A percentile compares a stretch with the other conserved stretches of the same genome.
Evolutionary conservation across 345 rosid genomes (phyloP).

Genomic region (Citrus sinensis): DNA sequence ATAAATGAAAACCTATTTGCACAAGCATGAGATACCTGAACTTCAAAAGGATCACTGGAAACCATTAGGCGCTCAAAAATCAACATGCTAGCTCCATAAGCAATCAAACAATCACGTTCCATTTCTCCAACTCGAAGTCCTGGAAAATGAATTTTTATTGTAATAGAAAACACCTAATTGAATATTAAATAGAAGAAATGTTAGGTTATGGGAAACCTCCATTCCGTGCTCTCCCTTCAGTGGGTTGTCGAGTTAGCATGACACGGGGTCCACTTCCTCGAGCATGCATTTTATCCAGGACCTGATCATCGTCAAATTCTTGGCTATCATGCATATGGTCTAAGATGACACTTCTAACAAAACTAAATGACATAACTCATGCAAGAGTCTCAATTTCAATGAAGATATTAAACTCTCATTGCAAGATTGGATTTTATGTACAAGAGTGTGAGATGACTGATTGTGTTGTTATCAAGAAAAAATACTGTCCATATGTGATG

Average conservation of each 20-base stretch:
- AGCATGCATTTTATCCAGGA: slow-evolving; percentile 45
- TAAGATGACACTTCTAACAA: not conserved
- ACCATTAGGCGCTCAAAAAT: slow-evolving; percentile 83
- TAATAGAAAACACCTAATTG: not conserved
- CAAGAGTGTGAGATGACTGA: not conserved
- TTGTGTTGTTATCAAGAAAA: not conserved
- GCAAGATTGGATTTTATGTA: not conserved
- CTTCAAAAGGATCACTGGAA: slow-evolving; percentile 96
- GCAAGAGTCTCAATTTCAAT: not conserved
- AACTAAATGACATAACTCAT: not conserved
- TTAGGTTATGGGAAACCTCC: slow-evolving; percentile 54
- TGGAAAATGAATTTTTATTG: slow-evolving; percentile 21
- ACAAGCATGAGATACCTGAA: slow-evolving; percentile 53
- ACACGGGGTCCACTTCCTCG: slow-evolving; percentile 91
- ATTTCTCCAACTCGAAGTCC: slow-evolving; percentile 97
- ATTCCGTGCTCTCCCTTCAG: slow-evolving; percentile 95
- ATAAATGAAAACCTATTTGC: not conserved
- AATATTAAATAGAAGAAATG: slow-evolving; percentile 7
- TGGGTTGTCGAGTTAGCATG: slow-evolving; percentile 91
- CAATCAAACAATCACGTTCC: slow-evolving; percentile 96
- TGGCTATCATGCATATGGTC: not conserved
- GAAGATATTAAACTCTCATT: not conserved
- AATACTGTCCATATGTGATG: not conserved
- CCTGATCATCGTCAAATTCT: not conserved
- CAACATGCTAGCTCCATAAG: slow-evolving; percentile 96